Conservation (phyloP, 371 early-diverging fungal genomes). For the Dentiscutata heterogama region DNA sequence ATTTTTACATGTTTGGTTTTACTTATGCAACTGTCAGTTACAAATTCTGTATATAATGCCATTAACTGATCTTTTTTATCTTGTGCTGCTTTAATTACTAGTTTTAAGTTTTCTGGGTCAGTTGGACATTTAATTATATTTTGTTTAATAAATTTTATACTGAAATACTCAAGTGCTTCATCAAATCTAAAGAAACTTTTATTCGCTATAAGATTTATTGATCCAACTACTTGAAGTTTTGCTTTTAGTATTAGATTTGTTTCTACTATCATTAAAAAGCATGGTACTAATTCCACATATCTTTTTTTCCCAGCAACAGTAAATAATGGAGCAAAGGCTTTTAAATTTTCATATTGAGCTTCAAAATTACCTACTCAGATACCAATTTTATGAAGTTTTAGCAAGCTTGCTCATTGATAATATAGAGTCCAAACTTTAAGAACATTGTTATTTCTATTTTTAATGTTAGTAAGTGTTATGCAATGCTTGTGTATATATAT, state of each 20-base stretch:
- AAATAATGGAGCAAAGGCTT: not conserved
- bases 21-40: too few relatives aligned
- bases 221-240: too few relatives aligned
- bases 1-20: too few relatives aligned
- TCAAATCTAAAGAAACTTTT: conserved; percentile 18
- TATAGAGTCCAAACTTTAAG: not conserved
- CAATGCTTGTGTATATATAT: not conserved
- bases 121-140: conserved; percentile 15
- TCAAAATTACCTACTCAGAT: not conserved
- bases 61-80: too few relatives aligned
- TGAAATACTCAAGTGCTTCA: conserved; percentile 17
- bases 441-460: not conserved
- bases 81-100: too few relatives aligned
- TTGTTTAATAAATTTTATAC: conserved; percentile 24
- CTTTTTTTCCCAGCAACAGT: not conserved
- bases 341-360: not conserved
- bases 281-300: not conserved
- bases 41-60: too few relatives aligned
- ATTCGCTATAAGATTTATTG: not conserved
- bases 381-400: not conserved
- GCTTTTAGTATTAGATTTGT: not conserved
- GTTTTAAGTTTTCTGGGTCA: conserved; percentile 8
- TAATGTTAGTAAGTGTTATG: not conserved
- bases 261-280: not conserved
- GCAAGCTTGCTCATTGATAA: not conserved